Evolutionary conservation across 73 alveolate species (phyloP), one percentile per base, ranked within the genome.

Genomic region (Paraurostyla sp.): DNA sequence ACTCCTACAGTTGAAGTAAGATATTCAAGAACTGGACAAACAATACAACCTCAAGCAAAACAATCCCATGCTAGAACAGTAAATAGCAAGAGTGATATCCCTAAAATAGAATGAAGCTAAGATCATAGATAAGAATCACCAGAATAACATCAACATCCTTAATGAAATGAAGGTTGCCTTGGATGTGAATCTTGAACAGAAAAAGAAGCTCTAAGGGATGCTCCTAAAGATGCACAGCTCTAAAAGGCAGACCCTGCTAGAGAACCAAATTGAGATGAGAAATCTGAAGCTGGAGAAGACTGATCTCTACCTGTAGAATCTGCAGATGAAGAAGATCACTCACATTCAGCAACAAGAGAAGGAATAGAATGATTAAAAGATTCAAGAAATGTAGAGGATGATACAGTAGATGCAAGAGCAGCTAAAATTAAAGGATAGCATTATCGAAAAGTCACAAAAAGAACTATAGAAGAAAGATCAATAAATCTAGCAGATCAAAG

Each of bases 101-200:
- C 6, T 27, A 0, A 73, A 73, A 49, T 9, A 48, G 7, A 73
- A 73, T 73, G 86, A 73, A 23, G 42, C 20, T 43, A 48, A 45
- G 36, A 49, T 73, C 9, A 42, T 73, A 18, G 86, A 73, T 20
- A 73, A 35, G 27, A 73, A 73, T 45, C 51, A 73, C 36, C 71
- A 43, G 30, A 73, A 49, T 73, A 73, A 73, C 50, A 73, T 48
- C 2, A 73, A 73, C 54, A 73, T 73, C 13, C 71, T 73, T 56
- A 73, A 49, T 73, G 86, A 73, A 48, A 73, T 73, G 86, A 43
- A 35, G 22, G 65, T 48, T 9, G 86, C 86, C 3, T 23, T 73
- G 13, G 71, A 73, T 25, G 42, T 73, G 13, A 73, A 73, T 45
- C 71, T 73, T 25, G 71, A 48, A 16, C 49, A 73, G 46, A 73